Percentiles rank a stretch among this genome's conserved stretches.
Evolutionary conservation across 352 stramenopile genomes (phyloP).

Genomic region (Pythium aphanidermatum): DNA sequence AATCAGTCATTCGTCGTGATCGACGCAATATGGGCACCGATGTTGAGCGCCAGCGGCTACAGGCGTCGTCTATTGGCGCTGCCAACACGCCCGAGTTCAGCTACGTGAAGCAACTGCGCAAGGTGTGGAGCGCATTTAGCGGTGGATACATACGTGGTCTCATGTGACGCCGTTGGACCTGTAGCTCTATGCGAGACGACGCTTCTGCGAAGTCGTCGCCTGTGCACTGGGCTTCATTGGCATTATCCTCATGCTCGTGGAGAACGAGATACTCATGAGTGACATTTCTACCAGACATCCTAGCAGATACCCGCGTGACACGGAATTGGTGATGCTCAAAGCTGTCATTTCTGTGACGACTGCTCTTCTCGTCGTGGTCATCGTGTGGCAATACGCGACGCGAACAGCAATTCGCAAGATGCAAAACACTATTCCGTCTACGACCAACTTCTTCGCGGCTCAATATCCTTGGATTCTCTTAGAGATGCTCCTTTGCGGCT

Average conservation of each 20-base stretch:
- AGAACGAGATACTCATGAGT: conserved; percentile 50
- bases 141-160: no score
- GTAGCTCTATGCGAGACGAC: conserved; percentile 44
- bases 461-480: conserved; percentile 31
- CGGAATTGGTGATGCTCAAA: conserved; percentile 31
- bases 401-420: conserved; percentile 43
- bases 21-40: conserved; percentile 48
- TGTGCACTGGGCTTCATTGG: conserved; percentile 40
- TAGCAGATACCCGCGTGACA: conserved; percentile 3
- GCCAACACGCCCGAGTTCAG: conserved; percentile 6
- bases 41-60: conserved; percentile 50
- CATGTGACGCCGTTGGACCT: no score
- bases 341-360: conserved; percentile 28
- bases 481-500: conserved; percentile 56
- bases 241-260: conserved; percentile 57
- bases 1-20: conserved; percentile 11
- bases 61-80: conserved; percentile 26
- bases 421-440: conserved; percentile 35
- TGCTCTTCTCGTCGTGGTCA: conserved; percentile 29
- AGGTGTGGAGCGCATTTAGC: conserved; percentile 6
- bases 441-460: conserved; percentile 19
- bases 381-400: conserved; percentile 45
- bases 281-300: conserved; percentile 3
- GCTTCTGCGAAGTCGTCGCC: conserved; percentile 41
- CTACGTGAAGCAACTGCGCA: conserved; percentile 32